phyloP scores from a whole-genome alignment of 108 stramenopile genomes.

The Cyclotella kingstonii region DNA sequence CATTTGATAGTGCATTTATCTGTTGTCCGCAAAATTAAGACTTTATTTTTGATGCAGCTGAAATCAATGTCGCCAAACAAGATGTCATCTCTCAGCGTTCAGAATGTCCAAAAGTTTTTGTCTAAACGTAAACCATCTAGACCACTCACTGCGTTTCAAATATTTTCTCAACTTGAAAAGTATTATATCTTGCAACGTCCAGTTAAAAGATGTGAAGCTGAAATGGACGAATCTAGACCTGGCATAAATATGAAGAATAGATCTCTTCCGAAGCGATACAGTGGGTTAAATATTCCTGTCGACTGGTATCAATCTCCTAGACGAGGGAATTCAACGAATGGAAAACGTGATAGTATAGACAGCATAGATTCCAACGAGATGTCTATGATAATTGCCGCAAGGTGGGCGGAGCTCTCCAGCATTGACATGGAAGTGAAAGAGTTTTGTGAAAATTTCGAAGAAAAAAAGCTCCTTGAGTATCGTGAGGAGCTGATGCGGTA shows the following conservation, averaged over 20 bases:
- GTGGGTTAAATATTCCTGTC: not conserved
- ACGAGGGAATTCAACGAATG: not conserved
- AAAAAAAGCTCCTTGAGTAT: slow-evolving; percentile 12
- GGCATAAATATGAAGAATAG: not conserved
- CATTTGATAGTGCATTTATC: no score
- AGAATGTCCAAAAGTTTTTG: no score
- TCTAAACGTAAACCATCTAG: slow-evolving; percentile 2
- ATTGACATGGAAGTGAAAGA: slow-evolving; percentile 3
- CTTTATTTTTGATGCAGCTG: no score
- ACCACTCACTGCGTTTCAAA: slow-evolving; percentile 9
- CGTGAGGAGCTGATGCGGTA: slow-evolving; percentile 2
- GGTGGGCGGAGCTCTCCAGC: not conserved
- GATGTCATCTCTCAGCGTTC: no score
- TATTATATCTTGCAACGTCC: slow-evolving; percentile 1
- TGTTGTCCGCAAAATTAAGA: no score
- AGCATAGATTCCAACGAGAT: not conserved
- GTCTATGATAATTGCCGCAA: slow-evolving; percentile 1
- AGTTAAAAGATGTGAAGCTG: not conserved
- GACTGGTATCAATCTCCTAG: slow-evolving; percentile 8
- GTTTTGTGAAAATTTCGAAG: slow-evolving; percentile 7
- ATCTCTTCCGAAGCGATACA: not conserved
- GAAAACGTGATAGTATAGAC: not conserved
- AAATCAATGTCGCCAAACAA: no score
- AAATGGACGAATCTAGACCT: not conserved
- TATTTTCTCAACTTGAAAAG: slow-evolving; percentile 9